Conservation (phyloP, 371 early-diverging fungal species). For the Mucor mucedo region DNA sequence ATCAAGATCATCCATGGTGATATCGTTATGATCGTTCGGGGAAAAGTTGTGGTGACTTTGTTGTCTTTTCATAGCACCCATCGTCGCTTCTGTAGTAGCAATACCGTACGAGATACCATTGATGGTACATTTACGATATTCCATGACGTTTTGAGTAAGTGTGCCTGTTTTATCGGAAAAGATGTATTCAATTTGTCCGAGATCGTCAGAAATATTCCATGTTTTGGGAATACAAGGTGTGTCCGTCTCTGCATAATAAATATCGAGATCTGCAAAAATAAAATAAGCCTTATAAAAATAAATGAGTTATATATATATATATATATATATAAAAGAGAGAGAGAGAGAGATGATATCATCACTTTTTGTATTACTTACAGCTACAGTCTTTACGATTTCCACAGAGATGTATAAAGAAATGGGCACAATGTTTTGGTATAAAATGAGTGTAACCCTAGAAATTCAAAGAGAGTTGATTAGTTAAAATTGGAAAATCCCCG, state of each 20-base stretch:
- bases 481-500: no score
- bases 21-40: conserved; percentile 8
- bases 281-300: conserved; percentile 67
- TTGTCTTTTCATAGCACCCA: conserved; percentile 53
- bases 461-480: conserved; percentile 7
- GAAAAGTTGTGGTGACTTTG: conserved; percentile 26
- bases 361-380: conserved; percentile 33
- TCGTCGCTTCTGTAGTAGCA: conserved; percentile 43
- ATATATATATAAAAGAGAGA: conserved; percentile 24
- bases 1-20: conserved; percentile 4
- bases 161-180: conserved; percentile 96
- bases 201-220: conserved; percentile 86
- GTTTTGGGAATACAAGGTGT: conserved; percentile 84
- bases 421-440: conserved; percentile 76
- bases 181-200: conserved; percentile 96
- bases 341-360: no score
- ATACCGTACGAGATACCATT: conserved; percentile 82
- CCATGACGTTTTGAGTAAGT: conserved; percentile 83
- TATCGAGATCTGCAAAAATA: conserved; percentile 83
- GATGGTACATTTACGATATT: conserved; percentile 84
- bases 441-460: conserved; percentile 62
- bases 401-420: conserved; percentile 96
- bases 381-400: conserved; percentile 85
- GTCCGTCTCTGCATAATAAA: conserved; percentile 83
- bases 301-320: background rate